Evolutionary conservation across 2,329 filamentous ascomycete genomes (phyloP).

Genomic region (Xenosphaeropsis pyriputrescens): DNA sequence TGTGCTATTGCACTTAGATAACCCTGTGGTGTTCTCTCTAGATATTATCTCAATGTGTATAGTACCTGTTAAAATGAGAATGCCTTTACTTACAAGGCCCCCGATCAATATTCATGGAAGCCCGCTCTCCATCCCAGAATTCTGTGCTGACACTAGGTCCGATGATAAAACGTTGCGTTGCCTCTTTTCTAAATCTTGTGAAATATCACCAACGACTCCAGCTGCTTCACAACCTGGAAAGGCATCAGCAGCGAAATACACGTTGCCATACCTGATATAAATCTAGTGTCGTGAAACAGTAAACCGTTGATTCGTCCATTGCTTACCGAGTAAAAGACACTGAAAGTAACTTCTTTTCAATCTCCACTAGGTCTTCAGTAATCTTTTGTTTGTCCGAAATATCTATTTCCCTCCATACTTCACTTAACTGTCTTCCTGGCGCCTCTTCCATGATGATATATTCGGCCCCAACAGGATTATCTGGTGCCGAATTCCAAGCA

Average conservation of each 20-base stretch:
- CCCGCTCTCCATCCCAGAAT: constrained; percentile 21
- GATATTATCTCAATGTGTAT: constrained; percentile 2
- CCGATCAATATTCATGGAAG: constrained; percentile 19
- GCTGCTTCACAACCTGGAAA: constrained; percentile 17
- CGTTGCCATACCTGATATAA: constrained; percentile 19
- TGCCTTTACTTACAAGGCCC: constrained; percentile 22
- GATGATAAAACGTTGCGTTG: constrained; percentile 19
- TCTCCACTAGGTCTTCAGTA: constrained; percentile 19
- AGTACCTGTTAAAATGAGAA: neutral
- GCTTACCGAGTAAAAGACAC: constrained; percentile 19
- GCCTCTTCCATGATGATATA: constrained; percentile 17
- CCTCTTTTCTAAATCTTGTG: constrained; percentile 14
- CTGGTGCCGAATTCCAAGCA: constrained; percentile 7
- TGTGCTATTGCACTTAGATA: constrained; percentile 17
- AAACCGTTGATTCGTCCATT: too few species aligned
- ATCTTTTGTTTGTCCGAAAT: constrained; percentile 14
- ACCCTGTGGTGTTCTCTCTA: constrained; percentile 19
- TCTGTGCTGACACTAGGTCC: constrained; percentile 19
- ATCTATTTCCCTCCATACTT: constrained; percentile 16
- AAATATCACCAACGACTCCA: constrained; percentile 12
- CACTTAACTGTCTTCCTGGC: constrained; percentile 14
- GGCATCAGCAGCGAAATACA: constrained; percentile 20
- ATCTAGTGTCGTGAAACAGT: constrained; percentile 4
- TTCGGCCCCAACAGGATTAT: constrained; percentile 13
- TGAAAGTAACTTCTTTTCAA: constrained; percentile 22